Base-by-base conservation (phyloP, 768 basidiomycete species). In the Pholiota microspora region DNA sequence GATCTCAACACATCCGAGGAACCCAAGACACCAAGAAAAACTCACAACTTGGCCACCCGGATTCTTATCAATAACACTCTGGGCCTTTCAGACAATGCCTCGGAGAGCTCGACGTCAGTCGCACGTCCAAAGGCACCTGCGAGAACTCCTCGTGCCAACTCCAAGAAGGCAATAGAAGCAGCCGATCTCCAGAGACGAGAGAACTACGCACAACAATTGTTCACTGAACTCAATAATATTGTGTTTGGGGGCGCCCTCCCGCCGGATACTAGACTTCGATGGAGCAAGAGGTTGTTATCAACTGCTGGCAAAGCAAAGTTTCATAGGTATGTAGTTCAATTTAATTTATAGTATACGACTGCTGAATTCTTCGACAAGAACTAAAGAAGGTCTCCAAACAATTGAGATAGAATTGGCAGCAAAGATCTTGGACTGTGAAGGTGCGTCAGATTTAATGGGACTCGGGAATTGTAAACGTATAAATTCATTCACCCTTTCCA, bases 381-480 rank as follows among this genome's bases (percentile, higher is more conserved):
- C 79, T 16, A 74, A 76, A 45, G 78, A 86, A 9, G 86, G 87
- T 7, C 69, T 74, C n/a, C 73, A 84, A 51, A 79, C 71, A 4
- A 79, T 78, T 0, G 79, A 81, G 61, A 92, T 94, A 53, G 84
- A 92, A 62, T 73, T 95, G n/a, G 88, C 91, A 4, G 78, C 80
- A 44, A 95, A 94, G 66, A 85, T 95, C 25, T 67, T 94, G 55
- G 89, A 90, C 58, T 81, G 79, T 47, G 81, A 89, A 59, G 89
- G 92, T 90, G 53, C 54, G 75, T 7, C 36, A 6, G 21, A 32
- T 15, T 24, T 10, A 12, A 10, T 21, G 24, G 1, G n/a, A 18
- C 35, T 25, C 12, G 16, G 18, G 28, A 45, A 25, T 27, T 49
- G 2, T 2, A 42, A 21, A 42, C 24, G 13, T 21, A 18, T 15